Evolutionary conservation across 441 rosid species (phyloP), one percentile per base, ranked within the genome.

Genomic region (Jatropha multifida): DNA sequence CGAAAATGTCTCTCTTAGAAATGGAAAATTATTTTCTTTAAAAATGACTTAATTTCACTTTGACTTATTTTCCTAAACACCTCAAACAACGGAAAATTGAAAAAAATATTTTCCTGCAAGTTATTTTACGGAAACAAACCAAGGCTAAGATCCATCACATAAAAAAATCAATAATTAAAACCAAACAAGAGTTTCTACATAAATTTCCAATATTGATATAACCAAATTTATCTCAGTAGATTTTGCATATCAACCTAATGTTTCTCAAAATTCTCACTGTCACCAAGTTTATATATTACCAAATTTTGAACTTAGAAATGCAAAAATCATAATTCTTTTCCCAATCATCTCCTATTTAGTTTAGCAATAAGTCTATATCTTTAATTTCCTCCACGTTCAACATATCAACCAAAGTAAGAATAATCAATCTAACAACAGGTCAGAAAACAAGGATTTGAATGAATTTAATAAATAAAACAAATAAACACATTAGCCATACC

Each of bases 401-500:
- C 3, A 67, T 13, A 59, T 26, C 32, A 6, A 56, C 26, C 23
- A 71, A 71, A 55, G 59, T 46, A n/a, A 27, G 23, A 76, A 42
- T 14, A 62, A 18, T 51, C 44, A 69, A 65, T 55, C 65, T 20
- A 52, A 38, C 8, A 64, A 18, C 51, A 9, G 11, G 58, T 38
- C 38, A 64, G 23, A 41, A 23, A 15, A 48, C 41, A 27, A 23
- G 38, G 7, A n/a, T 75, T 51, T 20, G 2, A 48, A 60, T 10
- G 51, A 65, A 40, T 13, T 68, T 63, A 37, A 55, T n/a, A 37
- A 18, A 11, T 48, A 38, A 71, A 68, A 20, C 1, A 32, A 32
- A 32, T 32, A 32, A 32, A 32, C 32, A 69, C 27, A 55, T 12
- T 58, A 65, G 71, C 3, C 68, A 74, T 82, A 96, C 99, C 98